Percentiles rank a stretch among this genome's conserved stretches.
phyloP scores from a whole-genome alignment of 345 rosid species.

The Dimocarpus longan region DNA sequence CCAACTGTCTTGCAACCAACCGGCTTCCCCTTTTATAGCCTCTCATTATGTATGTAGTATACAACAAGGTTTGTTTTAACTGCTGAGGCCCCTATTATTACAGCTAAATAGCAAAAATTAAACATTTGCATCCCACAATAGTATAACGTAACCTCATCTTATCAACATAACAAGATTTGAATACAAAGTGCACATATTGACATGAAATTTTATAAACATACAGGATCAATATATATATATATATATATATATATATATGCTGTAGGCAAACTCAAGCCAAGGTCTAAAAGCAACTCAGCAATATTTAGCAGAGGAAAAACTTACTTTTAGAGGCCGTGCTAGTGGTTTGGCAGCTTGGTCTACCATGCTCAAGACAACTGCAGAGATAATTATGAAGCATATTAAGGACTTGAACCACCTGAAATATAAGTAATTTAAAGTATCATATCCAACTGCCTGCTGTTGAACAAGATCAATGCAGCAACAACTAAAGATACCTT shows the following conservation, averaged over 20 bases:
- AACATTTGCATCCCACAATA: neutral
- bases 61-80: neutral
- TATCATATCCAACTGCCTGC: neutral
- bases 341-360: slow-evolving; percentile 98
- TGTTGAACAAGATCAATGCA: neutral
- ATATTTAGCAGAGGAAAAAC: slow-evolving; percentile 18
- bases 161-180: neutral
- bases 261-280: slow-evolving; percentile 18
- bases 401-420: slow-evolving; percentile 26
- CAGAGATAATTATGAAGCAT: slow-evolving; percentile 32
- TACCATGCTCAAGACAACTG: slow-evolving; percentile 96
- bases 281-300: slow-evolving; percentile 11
- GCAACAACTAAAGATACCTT: slow-evolving; percentile 52
- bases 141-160: neutral
- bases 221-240: neutral
- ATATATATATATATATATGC: neutral
- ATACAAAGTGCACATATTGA: neutral
- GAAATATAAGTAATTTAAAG: slow-evolving; percentile 16
- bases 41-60: neutral
- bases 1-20: neutral
- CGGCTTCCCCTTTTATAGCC: neutral
- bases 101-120: neutral
- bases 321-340: slow-evolving; percentile 88
- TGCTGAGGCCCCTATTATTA: neutral
- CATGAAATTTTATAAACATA: neutral